phyloP scores from a whole-genome alignment of 129 eudicot species.

The Centella asiatica region DNA sequence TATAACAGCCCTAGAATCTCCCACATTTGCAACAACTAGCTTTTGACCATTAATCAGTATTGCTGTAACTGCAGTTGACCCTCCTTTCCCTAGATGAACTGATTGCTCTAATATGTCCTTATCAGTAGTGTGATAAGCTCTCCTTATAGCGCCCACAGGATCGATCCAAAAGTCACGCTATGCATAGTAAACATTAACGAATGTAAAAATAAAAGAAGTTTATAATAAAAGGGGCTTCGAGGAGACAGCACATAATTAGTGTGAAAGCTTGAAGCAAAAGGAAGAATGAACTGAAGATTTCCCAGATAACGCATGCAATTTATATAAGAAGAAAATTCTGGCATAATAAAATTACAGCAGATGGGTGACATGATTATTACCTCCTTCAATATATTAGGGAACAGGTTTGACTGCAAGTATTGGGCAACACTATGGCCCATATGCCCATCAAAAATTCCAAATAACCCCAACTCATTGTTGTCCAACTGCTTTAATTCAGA shows the following conservation, averaged over 20 bases:
- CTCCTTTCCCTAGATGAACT: slow-evolving; percentile 68
- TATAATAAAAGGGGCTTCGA: no score
- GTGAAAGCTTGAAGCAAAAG: neutral
- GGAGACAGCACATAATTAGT: no score
- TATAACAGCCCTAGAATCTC: slow-evolving; percentile 92
- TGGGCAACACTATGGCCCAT: slow-evolving; percentile 85
- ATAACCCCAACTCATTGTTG: slow-evolving; percentile 66
- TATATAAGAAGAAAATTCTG: neutral
- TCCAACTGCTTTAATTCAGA: slow-evolving; percentile 58
- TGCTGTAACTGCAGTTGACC: slow-evolving; percentile 96
- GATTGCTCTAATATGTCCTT: slow-evolving; percentile 63
- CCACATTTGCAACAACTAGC: slow-evolving; percentile 87
- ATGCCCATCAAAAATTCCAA: slow-evolving; percentile 88
- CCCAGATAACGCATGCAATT: neutral
- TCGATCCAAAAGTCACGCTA: slow-evolving; percentile 83
- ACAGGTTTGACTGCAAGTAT: slow-evolving; percentile 60
- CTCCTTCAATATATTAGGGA: slow-evolving; percentile 75
- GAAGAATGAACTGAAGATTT: neutral
- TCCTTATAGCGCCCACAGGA: slow-evolving; percentile 51
- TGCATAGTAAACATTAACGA: slow-evolving; percentile 16
- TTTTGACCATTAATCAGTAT: slow-evolving; percentile 63
- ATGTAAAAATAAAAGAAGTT: neutral
- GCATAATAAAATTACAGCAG: no score
- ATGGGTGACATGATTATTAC: no score
- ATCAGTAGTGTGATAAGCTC: slow-evolving; percentile 68